Evolutionary conservation across 2,329 filamentous ascomycete genomes (phyloP).

Genomic region (Neonectria ditissima): DNA sequence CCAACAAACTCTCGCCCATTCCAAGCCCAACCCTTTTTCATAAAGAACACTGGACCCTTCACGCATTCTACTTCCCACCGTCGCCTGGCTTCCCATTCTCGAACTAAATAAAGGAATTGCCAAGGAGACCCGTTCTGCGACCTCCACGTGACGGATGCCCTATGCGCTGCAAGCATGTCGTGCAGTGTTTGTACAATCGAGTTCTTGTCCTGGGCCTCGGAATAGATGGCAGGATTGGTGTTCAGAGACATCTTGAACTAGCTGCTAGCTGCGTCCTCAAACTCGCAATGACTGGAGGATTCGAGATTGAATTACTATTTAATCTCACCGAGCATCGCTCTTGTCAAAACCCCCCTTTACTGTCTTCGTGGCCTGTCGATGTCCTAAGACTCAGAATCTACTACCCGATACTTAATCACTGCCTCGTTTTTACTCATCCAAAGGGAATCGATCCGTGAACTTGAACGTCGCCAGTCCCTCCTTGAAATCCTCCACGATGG

Average conservation of each 20-base stretch:
- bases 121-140: slow-evolving; percentile 34
- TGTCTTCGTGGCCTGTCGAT: no score
- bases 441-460: slow-evolving; percentile 72
- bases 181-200: slow-evolving; percentile 34
- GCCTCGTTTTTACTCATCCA: slow-evolving; percentile 56
- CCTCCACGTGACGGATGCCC: slow-evolving; percentile 34
- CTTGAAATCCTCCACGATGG: slow-evolving; percentile 61
- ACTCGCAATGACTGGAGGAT: neutral
- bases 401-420: no score
- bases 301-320: neutral
- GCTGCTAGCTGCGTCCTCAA: neutral
- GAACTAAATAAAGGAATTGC: slow-evolving; percentile 16
- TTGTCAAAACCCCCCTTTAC: no score
- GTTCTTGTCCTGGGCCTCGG: neutral
- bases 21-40: neutral
- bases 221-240: no score
- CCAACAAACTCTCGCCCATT: neutral
- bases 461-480: slow-evolving; percentile 73
- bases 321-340: no score
- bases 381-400: no score
- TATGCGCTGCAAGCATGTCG: slow-evolving; percentile 39
- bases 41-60: neutral
- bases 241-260: neutral
- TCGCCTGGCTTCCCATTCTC: neutral
- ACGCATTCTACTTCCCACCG: slow-evolving; percentile 5